Conservation (phyloP, 1,284 basidiomycete genomes). For the Ustilago loliicola region DNA sequence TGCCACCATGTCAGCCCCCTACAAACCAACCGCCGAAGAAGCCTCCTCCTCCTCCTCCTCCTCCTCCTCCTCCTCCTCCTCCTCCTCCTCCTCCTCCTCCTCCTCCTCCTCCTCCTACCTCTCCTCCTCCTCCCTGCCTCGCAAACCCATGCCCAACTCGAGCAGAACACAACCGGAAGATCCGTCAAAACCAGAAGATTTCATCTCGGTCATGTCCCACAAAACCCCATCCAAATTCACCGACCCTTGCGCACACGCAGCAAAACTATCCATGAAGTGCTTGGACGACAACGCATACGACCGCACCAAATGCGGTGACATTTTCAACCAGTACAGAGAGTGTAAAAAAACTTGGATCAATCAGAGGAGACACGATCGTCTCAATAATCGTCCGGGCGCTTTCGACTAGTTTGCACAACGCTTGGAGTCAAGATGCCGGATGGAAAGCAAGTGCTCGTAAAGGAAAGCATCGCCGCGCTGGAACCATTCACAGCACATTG, state of each 20-base stretch:
- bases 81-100: slow-evolving; percentile 24
- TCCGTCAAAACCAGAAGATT: slow-evolving; percentile 47
- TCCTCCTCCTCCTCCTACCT: slow-evolving; percentile 29
- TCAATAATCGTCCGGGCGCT: slow-evolving; percentile 52
- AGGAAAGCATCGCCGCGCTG: neutral
- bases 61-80: slow-evolving; percentile 35
- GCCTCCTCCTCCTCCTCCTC: slow-evolving; percentile 14
- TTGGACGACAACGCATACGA: slow-evolving; percentile 66
- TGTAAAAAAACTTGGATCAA: slow-evolving; percentile 64
- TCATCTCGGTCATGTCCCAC: slow-evolving; percentile 55
- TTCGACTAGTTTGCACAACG: slow-evolving; percentile 35
- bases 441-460: neutral
- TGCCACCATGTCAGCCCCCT: slow-evolving; percentile 28
- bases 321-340: slow-evolving; percentile 63
- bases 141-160: neutral
- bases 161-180: slow-evolving; percentile 5
- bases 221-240: slow-evolving; percentile 62
- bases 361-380: slow-evolving; percentile 54
- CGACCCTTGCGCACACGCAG: slow-evolving; percentile 67
- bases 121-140: slow-evolving; percentile 35
- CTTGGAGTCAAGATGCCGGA: neutral
- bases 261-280: slow-evolving; percentile 66
- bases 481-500: no score
- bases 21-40: slow-evolving; percentile 34
- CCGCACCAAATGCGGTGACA: slow-evolving; percentile 58